Base-by-base conservation (phyloP, 768 basidiomycete species). In the Lepiota brunneoincarnata region DNA sequence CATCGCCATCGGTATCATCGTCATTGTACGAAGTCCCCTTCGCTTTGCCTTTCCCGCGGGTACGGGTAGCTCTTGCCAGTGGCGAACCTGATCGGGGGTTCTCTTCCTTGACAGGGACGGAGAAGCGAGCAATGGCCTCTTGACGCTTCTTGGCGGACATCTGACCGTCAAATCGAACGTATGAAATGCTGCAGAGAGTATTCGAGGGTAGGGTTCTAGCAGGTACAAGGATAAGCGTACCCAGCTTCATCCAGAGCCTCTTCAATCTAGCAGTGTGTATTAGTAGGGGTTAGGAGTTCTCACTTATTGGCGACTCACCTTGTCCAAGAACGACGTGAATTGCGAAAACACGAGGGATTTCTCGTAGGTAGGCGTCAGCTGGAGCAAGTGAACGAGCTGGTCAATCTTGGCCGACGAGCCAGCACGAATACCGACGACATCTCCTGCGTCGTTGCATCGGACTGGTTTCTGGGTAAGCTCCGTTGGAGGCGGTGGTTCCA, bases 281-380 rank as follows among this genome's bases (percentile, higher is more conserved):
- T 28, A 39, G 6, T 11, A 21, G n/a, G 18, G 34, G 6, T 12
- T 34, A 37, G 37, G 17, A 41, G 40, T 20, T 24, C 6, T 20
- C 24, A 9, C 15, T 14, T 20, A 12, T 11, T 4, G 45, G 11
- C 12, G 11, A 38, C 64, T 45, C 56, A 87, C 91, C 73, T 91
- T 87, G 71, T 91, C 86, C 49, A 93, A 67, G 70, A 91, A 93
- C 2, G 83, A 80, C 3, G 91, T 95, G 62, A 93, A 95, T 61
- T 95, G 93, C 2, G 89, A 92, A 64, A 95, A 95, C 1, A 95
- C 91, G 2, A 95, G 72, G 2, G 87, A 87, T 67, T 95, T 95
- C 57, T 92, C 88, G 1, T 75, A 79, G 3, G 61, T 56, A 0
- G 89, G 88, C 4, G 83, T 88, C 11, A 93, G 67, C 56, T 79